Conservation (phyloP, 441 rosid species). For the Gossypium aridum region DNA sequence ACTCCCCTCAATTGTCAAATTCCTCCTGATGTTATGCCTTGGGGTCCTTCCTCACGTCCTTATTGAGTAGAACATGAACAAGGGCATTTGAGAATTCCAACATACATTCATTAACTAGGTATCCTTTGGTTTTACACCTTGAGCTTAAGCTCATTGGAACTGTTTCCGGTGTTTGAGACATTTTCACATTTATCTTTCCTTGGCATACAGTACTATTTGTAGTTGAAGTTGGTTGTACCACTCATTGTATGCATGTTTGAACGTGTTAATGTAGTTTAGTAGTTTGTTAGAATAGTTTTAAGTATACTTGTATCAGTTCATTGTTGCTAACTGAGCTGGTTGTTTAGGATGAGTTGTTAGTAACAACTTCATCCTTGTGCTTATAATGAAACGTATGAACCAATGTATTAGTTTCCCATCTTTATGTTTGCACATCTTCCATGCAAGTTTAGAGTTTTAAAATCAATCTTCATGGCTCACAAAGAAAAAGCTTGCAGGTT, state of each 20-base stretch:
- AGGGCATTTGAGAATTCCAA: neutral
- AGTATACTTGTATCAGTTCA: neutral
- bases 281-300: neutral
- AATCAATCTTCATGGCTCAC: too few relatives aligned
- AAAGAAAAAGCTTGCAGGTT: neutral
- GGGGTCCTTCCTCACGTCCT: slow-evolving; percentile 25
- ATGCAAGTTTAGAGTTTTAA: neutral
- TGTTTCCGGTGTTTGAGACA: neutral
- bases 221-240: too few relatives aligned
- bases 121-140: neutral
- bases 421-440: neutral
- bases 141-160: neutral
- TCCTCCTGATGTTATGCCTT: slow-evolving; percentile 26
- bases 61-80: neutral
- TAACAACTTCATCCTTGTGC: too few relatives aligned
- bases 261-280: too few relatives aligned
- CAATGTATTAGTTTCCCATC: neutral
- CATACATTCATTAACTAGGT: neutral
- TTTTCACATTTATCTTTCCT: neutral
- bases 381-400: neutral
- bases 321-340: too few relatives aligned
- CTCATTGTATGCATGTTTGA: too few relatives aligned
- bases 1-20: slow-evolving; percentile 27
- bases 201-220: neutral
- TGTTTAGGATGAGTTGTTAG: too few relatives aligned